Evolutionary conservation across 2,329 filamentous ascomycete genomes (phyloP).

Genomic region (Diaporthe sp.): DNA sequence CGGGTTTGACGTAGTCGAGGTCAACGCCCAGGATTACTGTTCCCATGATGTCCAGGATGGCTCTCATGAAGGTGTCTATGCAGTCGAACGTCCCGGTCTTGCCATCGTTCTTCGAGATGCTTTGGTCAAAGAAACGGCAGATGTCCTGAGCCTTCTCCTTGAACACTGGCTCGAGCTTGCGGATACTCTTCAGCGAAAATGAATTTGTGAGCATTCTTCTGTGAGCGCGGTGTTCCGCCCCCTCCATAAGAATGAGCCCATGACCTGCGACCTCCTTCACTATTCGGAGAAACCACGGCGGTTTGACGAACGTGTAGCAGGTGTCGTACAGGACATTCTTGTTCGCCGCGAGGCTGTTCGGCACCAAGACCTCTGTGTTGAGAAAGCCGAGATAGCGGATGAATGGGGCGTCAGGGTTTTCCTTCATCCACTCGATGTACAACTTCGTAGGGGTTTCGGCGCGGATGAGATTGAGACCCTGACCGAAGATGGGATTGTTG

Average conservation of each 20-base stretch:
- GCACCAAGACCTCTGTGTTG: slow-evolving; percentile 54
- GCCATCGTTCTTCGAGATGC: slow-evolving; percentile 41
- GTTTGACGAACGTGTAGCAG: slow-evolving; percentile 56
- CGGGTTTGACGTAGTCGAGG: slow-evolving; percentile 42
- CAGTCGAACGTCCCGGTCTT: slow-evolving; percentile 20
- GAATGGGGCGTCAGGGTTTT: slow-evolving; percentile 53
- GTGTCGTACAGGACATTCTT: slow-evolving; percentile 56
- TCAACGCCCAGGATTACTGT: slow-evolving; percentile 53
- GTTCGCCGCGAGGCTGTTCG: slow-evolving; percentile 54
- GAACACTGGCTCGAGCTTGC: slow-evolving; percentile 55
- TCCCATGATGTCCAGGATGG: slow-evolving; percentile 53
- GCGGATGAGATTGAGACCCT: slow-evolving; percentile 52
- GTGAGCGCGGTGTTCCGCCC: slow-evolving; percentile 52
- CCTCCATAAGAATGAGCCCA: slow-evolving; percentile 55
- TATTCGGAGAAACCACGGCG: slow-evolving; percentile 50
- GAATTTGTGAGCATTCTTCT: slow-evolving; percentile 52
- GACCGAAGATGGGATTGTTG: slow-evolving; percentile 56
- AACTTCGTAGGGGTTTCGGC: slow-evolving; percentile 48
- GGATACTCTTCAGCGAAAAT: slow-evolving; percentile 54
- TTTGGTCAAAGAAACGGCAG: slow-evolving; percentile 48
- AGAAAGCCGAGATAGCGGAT: slow-evolving; percentile 55
- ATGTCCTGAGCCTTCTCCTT: slow-evolving; percentile 51
- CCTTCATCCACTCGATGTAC: slow-evolving; percentile 51
- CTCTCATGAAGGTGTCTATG: slow-evolving; percentile 47
- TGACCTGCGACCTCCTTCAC: slow-evolving; percentile 53